These are phyloP conservation scores for Podospora didyma DNA, from an alignment of 495 filamentous ascomycete species.

Conservation along the genomic window DNA sequence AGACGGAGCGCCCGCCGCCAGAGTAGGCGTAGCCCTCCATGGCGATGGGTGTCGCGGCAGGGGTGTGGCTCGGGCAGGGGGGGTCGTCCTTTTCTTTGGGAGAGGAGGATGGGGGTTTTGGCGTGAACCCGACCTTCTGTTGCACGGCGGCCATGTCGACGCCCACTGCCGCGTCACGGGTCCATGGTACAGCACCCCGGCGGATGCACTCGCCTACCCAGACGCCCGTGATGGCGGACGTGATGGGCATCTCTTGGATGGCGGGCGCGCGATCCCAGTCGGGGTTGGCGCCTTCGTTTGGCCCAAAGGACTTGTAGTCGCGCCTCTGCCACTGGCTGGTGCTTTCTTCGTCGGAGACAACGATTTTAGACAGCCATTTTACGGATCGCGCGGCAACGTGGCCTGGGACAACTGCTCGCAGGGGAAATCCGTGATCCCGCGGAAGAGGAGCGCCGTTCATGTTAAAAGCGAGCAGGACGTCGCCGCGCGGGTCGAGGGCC, in stretches of 20 bases:
- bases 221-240: conserved; percentile 43
- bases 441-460: conserved; percentile 58
- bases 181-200: conserved; percentile 52
- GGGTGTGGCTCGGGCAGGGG: conserved; percentile 9
- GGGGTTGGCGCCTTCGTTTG: conserved; percentile 48
- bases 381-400: conserved; percentile 59
- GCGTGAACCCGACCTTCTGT: conserved; percentile 17
- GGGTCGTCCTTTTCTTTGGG: background rate
- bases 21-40: conserved; percentile 57
- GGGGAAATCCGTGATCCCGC: conserved; percentile 56
- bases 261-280: conserved; percentile 53
- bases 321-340: conserved; percentile 55
- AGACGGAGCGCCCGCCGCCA: conserved; percentile 52
- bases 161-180: background rate
- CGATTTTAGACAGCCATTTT: conserved; percentile 63
- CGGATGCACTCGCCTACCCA: conserved; percentile 39
- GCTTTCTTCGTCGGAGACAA: conserved; percentile 54
- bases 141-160: conserved; percentile 14
- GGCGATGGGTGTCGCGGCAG: conserved; percentile 27
- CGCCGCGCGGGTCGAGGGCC: conserved; percentile 49
- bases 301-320: conserved; percentile 63
- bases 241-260: conserved; percentile 61
- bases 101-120: background rate
- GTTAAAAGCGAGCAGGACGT: conserved; percentile 57
- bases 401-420: conserved; percentile 59